phyloP scores from a whole-genome alignment of 345 rosid species.

The Ricinus communis region DNA sequence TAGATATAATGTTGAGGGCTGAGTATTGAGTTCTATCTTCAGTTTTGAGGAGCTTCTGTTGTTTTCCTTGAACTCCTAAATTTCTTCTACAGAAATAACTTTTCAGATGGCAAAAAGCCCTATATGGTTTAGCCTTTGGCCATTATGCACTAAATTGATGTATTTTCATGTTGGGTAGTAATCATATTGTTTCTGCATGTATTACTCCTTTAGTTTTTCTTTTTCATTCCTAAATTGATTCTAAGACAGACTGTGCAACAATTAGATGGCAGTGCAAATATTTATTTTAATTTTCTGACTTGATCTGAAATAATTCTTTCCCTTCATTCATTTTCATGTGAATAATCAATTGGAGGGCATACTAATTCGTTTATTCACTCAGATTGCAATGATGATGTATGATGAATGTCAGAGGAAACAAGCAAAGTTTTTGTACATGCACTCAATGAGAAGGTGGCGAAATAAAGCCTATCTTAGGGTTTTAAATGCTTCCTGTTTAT shows the following conservation, averaged over 20 bases:
- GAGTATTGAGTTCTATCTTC: too few species aligned
- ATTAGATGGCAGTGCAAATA: neutral
- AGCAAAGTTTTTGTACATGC: constrained; percentile 55
- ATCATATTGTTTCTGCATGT: constrained; percentile 1
- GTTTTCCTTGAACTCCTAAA: too few species aligned
- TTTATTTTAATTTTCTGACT: constrained; percentile 5
- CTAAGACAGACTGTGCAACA: neutral
- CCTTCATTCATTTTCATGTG: constrained; percentile 26
- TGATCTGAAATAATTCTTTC: constrained; percentile 14
- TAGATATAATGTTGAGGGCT: too few species aligned
- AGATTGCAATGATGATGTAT: constrained; percentile 99
- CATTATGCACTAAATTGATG: too few species aligned
- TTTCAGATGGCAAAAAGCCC: too few species aligned
- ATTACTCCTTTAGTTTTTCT: neutral
- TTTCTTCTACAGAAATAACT: too few species aligned
- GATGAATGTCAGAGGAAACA: constrained; percentile 63
- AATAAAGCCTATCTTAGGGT: constrained; percentile 39
- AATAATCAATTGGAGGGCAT: constrained; percentile 24
- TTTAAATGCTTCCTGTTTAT: constrained; percentile 31
- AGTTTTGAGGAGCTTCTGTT: too few species aligned
- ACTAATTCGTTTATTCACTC: constrained; percentile 68
- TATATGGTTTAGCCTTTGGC: too few species aligned
- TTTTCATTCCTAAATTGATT: neutral
- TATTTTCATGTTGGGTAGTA: neutral
- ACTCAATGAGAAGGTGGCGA: constrained; percentile 58